Base-by-base conservation (phyloP, 805 yeast species). In the Wickerhamiella domercqiae region DNA sequence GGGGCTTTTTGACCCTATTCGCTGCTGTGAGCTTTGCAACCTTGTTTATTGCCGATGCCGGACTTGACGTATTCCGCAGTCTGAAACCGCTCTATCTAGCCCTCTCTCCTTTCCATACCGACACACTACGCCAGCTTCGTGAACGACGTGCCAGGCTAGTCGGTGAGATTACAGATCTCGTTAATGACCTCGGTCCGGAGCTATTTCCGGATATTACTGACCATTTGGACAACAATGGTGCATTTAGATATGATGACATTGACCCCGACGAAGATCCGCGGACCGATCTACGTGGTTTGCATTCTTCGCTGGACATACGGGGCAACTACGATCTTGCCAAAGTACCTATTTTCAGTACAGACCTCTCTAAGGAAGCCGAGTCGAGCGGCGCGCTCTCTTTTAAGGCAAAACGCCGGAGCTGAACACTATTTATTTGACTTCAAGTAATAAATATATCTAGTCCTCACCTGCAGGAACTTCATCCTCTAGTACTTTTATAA, bases 391-490 rank as follows among this genome's bases (percentile, higher is more conserved):
- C 13, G 9, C 26, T 24, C 11, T 24, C 26, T 24, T 24, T 24
- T 13, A 13, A 24, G 13, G 26, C 26, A 9, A n/a, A n/a, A n/a
- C n/a, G n/a, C n/a, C n/a, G n/a, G n/a, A n/a, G n/a, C n/a, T n/a
- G n/a, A n/a, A n/a, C n/a, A 9, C 9, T 9, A 24, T 24, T 24
- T 24, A 9, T 24, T 24, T 13, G 15, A 7, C 31, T 32, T 17
- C 14, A 32, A 32, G 17, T 17, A 21, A 32, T 32, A 14, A 21
- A 31, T 6, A n/a, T 17, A n/a, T 28, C 17, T 13, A 78, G 46
- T 86, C 95, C 57, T 90, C 97, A 18, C 97, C 98, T 4, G 93
- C 93, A 11, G 98, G 98, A 32, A 90, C 78, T 61, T 90, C 98
- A 54, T 90, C 98, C 52, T 79, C 83, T 47, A 87, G 62, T 2